Base-by-base conservation (phyloP, 148 eudicot genomes). In the Spergularia marina region DNA sequence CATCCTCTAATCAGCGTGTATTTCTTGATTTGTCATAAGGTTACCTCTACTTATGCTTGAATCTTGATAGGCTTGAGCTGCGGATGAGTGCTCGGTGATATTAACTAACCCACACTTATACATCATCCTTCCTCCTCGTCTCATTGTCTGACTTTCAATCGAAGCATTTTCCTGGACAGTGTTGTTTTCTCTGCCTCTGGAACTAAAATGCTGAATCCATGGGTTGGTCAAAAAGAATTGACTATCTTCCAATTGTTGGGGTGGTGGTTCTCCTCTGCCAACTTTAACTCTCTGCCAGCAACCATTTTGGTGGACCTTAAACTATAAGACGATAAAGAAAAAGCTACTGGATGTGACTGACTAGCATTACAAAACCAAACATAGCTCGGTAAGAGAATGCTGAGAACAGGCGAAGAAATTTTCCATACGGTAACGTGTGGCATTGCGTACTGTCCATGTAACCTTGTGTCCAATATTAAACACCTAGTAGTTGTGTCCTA, bases 131-230 rank as follows among this genome's bases (percentile, higher is more conserved):
- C 75, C 77, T 10, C 57, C 73, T 17, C n/a, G 51, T 49, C 55
- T 61, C 57, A 64, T 61, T 21, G 34, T 64, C 54, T 63, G 82
- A 72, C 56, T 57, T 55, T 76, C 81, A 72, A 36, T 62, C 60
- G 84, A 59, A 60, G 76, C 40, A 52, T 72, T 76, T 66, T 61
- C 82, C 8, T 65, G 81, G 8, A 76, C 49, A 80, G 77, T 25
- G 23, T 72, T 52, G 71, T 25, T 74, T 60, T 82, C 68, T 69
- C 76, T 79, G 61, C 59, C 60, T 53, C 80, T 69, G 23, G 71
- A 76, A 65, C 84, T 88, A 81, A 77, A 87, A 85, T 84, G 95
- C 55, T 79, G 79, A 73, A 89, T 84, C 90, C 91, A 89, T n/a
- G 83, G 90, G 82, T 87, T 87, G 44, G 53, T 79, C n/a, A 75